Evolutionary conservation across 768 basidiomycete genomes (phyloP), one percentile per base, ranked within the genome.

Genomic region (Pisolithus sp.): DNA sequence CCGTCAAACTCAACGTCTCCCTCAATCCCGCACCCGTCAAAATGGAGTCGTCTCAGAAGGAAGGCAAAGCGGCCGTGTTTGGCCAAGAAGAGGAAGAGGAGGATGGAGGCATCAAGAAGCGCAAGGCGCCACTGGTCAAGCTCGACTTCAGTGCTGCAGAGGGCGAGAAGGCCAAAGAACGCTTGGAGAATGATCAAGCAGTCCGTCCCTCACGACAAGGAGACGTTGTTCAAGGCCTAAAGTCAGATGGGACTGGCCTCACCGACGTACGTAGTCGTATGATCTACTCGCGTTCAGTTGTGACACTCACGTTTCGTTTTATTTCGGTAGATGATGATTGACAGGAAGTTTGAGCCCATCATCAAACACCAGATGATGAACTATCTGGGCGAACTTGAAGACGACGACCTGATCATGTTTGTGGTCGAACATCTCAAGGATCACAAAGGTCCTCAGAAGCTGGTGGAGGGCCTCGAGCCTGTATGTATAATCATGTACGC

Each of bases 371-470:
- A 86, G 58, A 92, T 97, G 82, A 76, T 79, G 34, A 86, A 88
- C 65, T 91, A 89, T 61, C 81, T 97, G 12, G 93, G 93, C 53
- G 92, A 94, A 62, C 78, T 93, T 62, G 90, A 93, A 54, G 93
- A 95, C 62, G 90, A 93, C 55, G 93, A 97, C 62, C 77, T 96
- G 53, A 85, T 93, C 51, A 89, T 95, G 81, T 96, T 93, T 65
- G 91, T 89, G 7, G 71, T 95, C 12, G 93, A 96, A 66, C 92
- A 95, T 65, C 71, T 96, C 43, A 89, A 90, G 66, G 94, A 95
- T 58, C 88, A 90, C 64, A 94, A 93, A 62, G 73, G 80, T 17
- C 89, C 93, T 0, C 78, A 79, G 50, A 93, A 91, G 62, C 76
- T 97, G 2, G 80, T 92, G 9, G 94, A 95, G 60, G 93, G 91